Percentiles rank a stretch among this genome's conserved stretches.
phyloP scores from a whole-genome alignment of 768 basidiomycete genomes.

The Coprinellus micaceus region DNA sequence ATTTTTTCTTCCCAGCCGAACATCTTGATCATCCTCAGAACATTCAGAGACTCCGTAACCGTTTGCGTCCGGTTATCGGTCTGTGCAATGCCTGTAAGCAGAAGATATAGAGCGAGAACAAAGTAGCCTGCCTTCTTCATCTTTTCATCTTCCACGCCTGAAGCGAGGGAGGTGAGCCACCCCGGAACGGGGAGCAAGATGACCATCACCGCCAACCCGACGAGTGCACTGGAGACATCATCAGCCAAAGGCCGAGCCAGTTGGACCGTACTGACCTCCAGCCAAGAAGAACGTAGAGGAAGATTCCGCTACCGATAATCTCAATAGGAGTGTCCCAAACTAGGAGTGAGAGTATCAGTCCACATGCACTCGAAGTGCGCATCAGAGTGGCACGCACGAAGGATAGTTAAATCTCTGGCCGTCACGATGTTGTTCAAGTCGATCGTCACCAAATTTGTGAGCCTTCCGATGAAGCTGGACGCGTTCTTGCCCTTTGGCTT shows the following conservation, averaged over 20 bases:
- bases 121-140: constrained; percentile 50
- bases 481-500: constrained; percentile 1
- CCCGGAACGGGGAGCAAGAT: constrained; percentile 23
- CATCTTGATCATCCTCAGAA: constrained; percentile 73
- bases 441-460: constrained; percentile 69
- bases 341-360: too few species aligned
- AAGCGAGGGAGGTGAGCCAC: constrained; percentile 33
- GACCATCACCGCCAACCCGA: constrained; percentile 5
- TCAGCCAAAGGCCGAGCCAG: neutral
- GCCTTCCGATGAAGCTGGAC: constrained; percentile 58
- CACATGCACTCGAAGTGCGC: too few species aligned
- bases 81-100: constrained; percentile 26
- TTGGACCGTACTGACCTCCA: constrained; percentile 32
- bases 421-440: constrained; percentile 41
- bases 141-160: constrained; percentile 49
- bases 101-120: constrained; percentile 43
- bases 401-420: constrained; percentile 15
- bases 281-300: constrained; percentile 44
- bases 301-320: constrained; percentile 36
- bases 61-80: constrained; percentile 58
- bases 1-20: constrained; percentile 69
- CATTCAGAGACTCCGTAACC: constrained; percentile 57
- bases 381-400: constrained; percentile 4
- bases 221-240: neutral
- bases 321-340: constrained; percentile 40